These are phyloP conservation scores for Endocalyx cinctus DNA, from an alignment of 2,329 filamentous ascomycete genomes.

Conservation along the genomic window DNA sequence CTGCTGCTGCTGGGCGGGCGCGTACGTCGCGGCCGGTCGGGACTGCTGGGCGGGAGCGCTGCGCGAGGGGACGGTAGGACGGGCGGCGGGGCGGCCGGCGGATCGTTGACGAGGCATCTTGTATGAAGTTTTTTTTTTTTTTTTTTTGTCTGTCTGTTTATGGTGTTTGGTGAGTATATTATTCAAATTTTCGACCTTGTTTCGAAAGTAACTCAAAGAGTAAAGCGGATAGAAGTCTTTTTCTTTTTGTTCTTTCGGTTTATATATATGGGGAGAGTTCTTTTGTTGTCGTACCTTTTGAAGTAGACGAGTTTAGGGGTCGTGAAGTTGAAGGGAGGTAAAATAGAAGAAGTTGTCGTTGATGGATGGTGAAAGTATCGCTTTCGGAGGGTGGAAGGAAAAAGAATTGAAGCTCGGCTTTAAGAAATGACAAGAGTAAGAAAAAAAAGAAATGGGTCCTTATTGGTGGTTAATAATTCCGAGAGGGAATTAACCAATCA, in stretches of 20 bases:
- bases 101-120: conserved; percentile 77
- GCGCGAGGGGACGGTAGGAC: conserved; percentile 60
- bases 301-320: no score
- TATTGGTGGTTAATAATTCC: not conserved
- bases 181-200: no score
- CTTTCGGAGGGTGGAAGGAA: conserved; percentile 1
- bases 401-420: conserved; percentile 9
- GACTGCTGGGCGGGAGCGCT: conserved; percentile 55
- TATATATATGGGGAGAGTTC: no score
- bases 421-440: conserved; percentile 1
- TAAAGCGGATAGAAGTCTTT: no score
- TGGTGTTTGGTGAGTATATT: no score
- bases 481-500: no score
- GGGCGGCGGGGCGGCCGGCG: conserved; percentile 52
- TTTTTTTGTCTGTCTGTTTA: no score
- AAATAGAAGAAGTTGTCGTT: not conserved
- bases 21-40: conserved; percentile 67
- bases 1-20: conserved; percentile 42
- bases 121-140: conserved; percentile 11
- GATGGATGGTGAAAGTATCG: not conserved
- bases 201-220: no score
- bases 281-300: no score
- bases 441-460: conserved; percentile 1
- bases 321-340: no score
- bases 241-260: no score